Base-by-base conservation (phyloP, 331 rosid species). In the Spiraea crenata region DNA sequence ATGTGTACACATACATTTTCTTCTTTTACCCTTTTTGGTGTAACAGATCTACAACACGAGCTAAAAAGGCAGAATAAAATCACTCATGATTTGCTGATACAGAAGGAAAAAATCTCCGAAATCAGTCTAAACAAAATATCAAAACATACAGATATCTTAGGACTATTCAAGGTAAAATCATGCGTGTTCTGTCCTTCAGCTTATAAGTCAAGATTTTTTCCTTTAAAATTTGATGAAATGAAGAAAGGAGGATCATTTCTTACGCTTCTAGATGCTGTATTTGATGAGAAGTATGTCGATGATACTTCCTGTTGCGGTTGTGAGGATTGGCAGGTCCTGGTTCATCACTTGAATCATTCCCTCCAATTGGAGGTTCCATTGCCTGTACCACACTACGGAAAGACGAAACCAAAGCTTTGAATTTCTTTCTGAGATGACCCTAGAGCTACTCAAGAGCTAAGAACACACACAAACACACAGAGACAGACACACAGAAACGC, bases 241-340 rank as follows among this genome's bases (percentile, higher is more conserved):
- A 39, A 4, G 45, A 47, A 7, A 6, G 12, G 3, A 57, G 67
- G 17, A 3, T 8, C 41, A 47, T 61, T 55, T 71, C 91, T 85
- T 77, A 92, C 96, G 63, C 84, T 69, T 92, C 90, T 19, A 92
- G 91, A 5, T 19, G 81, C 19, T 69, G 19, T 58, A 70, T 90
- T 76, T 85, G 90, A 11, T 66, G 37, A 6, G 74, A 0, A 35
- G 80, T 69, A 62, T 86, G 95, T 34, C 88, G 91, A 61, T 71
- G 76, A 72, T 65, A 74, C 7, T 48, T 0, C 59, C 25, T 80
- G 67, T 19, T 79, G 63, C 75, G 76, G 55, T 2, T 72, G 48
- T 62, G 63, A 10, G 71, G 49, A 39, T 20, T 68, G 0, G 70
- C 57, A n/a, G 62, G 38, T 6, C 69, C 76, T 9, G 5, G 77